These are phyloP conservation scores for Chrysoporthe deuterocubensis DNA, from an alignment of 2,329 filamentous ascomycete species.

Conservation along the genomic window DNA sequence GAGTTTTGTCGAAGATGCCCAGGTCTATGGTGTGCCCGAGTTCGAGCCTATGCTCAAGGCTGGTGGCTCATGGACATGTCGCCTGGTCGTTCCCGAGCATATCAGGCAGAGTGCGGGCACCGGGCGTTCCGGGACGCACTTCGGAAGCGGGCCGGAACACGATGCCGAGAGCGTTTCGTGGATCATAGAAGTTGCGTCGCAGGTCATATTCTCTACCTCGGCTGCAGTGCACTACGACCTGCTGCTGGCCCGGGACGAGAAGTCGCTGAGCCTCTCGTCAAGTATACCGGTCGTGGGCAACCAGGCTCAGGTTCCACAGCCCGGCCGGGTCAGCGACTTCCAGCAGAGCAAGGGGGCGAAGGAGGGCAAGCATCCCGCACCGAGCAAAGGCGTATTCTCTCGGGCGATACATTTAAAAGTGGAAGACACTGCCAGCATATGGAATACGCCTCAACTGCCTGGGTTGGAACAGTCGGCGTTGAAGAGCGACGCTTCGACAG, in stretches of 20 bases:
- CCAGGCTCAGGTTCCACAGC: constrained; percentile 57
- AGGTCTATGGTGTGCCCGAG: constrained; percentile 77
- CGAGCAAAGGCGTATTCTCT: constrained; percentile 80
- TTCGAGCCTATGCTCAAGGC: constrained; percentile 98
- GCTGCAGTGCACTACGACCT: constrained; percentile 89
- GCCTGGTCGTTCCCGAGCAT: constrained; percentile 77
- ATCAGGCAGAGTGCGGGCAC: constrained; percentile 68
- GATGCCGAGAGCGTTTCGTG: constrained; percentile 70
- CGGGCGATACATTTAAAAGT: constrained; percentile 77
- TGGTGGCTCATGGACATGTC: constrained; percentile 82
- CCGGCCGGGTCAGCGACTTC: constrained; percentile 77
- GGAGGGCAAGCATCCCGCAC: constrained; percentile 63
- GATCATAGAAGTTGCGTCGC: constrained; percentile 89
- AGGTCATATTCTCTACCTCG: constrained; percentile 90
- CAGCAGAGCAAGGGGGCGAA: constrained; percentile 65
- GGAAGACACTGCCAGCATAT: constrained; percentile 86
- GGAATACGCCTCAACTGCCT: constrained; percentile 89
- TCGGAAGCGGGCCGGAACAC: constrained; percentile 49
- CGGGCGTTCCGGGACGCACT: constrained; percentile 46
- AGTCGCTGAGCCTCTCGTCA: constrained; percentile 71
- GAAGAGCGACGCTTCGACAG: constrained; percentile 22
- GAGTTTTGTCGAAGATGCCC: constrained; percentile 68
- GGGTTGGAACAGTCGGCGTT: constrained; percentile 52
- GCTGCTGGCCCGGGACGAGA: constrained; percentile 81
- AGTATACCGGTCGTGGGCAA: constrained; percentile 49